These are phyloP conservation scores for Aspergillus bertholletiae DNA, from an alignment of 495 filamentous ascomycete species.

Conservation along the genomic window DNA sequence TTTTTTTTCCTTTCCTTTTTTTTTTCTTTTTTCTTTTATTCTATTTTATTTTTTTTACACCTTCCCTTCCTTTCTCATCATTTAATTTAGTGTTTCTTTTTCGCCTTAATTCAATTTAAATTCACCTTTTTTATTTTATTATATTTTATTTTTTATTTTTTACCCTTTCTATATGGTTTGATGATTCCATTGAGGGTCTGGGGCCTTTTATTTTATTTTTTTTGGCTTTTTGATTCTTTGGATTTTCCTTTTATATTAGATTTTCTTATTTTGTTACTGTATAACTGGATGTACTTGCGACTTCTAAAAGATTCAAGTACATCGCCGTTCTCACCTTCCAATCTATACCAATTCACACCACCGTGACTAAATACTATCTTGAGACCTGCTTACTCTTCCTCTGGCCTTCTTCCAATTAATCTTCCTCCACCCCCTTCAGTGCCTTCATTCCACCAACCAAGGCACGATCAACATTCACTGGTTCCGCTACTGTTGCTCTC, in stretches of 20 bases:
- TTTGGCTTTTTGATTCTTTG: slow-evolving; percentile 15
- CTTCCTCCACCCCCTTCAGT: slow-evolving; percentile 21
- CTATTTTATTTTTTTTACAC: slow-evolving; percentile 12
- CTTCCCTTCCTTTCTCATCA: slow-evolving; percentile 8
- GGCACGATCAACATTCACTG: slow-evolving; percentile 24
- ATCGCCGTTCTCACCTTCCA: slow-evolving; percentile 15
- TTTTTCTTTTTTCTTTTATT: slow-evolving; percentile 12
- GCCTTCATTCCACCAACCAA: slow-evolving; percentile 36
- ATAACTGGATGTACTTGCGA: slow-evolving; percentile 24
- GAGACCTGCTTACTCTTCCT: slow-evolving; percentile 13
- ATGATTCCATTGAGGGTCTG: slow-evolving; percentile 7
- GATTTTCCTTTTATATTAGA: slow-evolving; percentile 17
- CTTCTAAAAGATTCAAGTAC: slow-evolving; percentile 10
- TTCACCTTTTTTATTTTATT: slow-evolving; percentile 10
- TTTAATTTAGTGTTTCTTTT: slow-evolving; percentile 4
- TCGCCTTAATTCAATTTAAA: slow-evolving; percentile 10
- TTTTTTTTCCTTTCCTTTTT: slow-evolving; percentile 15
- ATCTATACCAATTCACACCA: slow-evolving; percentile 10
- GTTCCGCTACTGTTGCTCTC: slow-evolving; percentile 17
- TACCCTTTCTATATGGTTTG: slow-evolving; percentile 5
- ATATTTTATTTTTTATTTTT: slow-evolving; percentile 11
- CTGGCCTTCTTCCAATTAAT: slow-evolving; percentile 15
- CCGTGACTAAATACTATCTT: slow-evolving; percentile 1
- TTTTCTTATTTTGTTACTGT: slow-evolving; percentile 17
- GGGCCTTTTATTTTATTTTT: no score